Evolutionary conservation across 768 basidiomycete species (phyloP), one percentile per base, ranked within the genome.

Genomic region (Lentinula detonsa): DNA sequence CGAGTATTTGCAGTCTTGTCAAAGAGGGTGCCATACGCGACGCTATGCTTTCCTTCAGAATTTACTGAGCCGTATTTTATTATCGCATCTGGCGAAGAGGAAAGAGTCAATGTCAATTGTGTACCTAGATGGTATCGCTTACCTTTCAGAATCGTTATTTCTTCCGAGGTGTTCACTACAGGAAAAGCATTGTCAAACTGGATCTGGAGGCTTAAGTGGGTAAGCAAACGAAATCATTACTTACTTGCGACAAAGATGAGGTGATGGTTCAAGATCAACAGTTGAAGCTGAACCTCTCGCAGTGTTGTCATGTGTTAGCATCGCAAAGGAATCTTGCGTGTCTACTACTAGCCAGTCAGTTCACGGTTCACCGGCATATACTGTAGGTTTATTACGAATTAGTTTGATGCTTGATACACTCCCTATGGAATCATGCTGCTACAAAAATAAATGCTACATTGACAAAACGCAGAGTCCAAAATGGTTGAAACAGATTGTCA

Each of bases 1-100:
- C 79, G 66, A 23, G 76, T 77, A 62, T 81, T 72, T 1, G 74
- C 78, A 10, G 80, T 82, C 67, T 81, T 78, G 37, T 79, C 74
- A 60, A 80, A 81, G 16, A 81, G 64, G 23, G 79, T 61, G 0
- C 80, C 79, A 59, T 82, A 80, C 0, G 79, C 57, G 5, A 76
- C 67, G 40, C 69, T 73, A 46, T 66, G 71, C 16, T 69, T 69
- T 9, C 80, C 79, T 59, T 79, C 76, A 43, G 69, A 64, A 43
- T 77, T 76, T 42, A 65, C 54, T 1, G 75, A 67, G 3, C 79
- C 80, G 61, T 73, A 68, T 55, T 78, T 74, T 63, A 78, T 77
- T 64, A 81, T 79, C 6, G 79, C 76, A 46, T 76, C 80, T 68
- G 18, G 23, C 23, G 15, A 34, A 28, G n/a, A 7, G 9, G 45